phyloP scores from a whole-genome alignment of 2,329 filamentous ascomycete species.

The Penicillium oxalicum region DNA sequence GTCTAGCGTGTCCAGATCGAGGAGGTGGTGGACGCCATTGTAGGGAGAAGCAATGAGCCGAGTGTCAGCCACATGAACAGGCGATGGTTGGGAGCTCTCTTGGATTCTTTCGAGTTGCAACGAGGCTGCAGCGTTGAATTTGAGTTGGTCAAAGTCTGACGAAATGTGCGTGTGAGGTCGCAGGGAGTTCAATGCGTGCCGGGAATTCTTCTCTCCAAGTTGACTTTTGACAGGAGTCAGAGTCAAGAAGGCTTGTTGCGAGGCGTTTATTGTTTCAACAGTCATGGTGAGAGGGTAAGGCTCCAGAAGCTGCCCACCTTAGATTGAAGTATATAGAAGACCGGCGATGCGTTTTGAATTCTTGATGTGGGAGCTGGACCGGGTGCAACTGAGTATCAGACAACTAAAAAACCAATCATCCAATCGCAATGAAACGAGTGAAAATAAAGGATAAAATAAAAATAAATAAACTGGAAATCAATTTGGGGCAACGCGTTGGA shows the following conservation, averaged over 20 bases:
- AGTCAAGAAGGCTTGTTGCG: neutral
- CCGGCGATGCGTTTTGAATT: no score
- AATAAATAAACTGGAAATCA: no score
- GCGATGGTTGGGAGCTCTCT: neutral
- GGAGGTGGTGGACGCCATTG: conserved; percentile 61
- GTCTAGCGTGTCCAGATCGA: conserved; percentile 64
- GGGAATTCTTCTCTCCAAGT: neutral
- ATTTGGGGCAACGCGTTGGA: no score
- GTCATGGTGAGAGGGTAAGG: conserved; percentile 4
- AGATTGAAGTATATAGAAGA: no score
- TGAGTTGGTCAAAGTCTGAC: conserved; percentile 28
- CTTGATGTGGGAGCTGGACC: no score
- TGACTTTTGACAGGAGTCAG: neutral
- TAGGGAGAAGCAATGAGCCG: conserved; percentile 70
- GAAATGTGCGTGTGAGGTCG: conserved; percentile 30
- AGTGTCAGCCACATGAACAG: conserved; percentile 16
- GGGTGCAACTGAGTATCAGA: no score
- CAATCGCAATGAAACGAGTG: no score
- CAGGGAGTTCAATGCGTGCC: conserved; percentile 10
- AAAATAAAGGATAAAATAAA: no score
- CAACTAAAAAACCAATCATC: no score
- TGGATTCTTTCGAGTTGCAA: conserved; percentile 23
- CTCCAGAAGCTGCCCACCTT: neutral
- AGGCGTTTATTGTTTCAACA: neutral
- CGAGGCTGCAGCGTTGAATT: conserved; percentile 32